phyloP scores from a whole-genome alignment of 257 asterid species.

The Solanum verrucosum region DNA sequence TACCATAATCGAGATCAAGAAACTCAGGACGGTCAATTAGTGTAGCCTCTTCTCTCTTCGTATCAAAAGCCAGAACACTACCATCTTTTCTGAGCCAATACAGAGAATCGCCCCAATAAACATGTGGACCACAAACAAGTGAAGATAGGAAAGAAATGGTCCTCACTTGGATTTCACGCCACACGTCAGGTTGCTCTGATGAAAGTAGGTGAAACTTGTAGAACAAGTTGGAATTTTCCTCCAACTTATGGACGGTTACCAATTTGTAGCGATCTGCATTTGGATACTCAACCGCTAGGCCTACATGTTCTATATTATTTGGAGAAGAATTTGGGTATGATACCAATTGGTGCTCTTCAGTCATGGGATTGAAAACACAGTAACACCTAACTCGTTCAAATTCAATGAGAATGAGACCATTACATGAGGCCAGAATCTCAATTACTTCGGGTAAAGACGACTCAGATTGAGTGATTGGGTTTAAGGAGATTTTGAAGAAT shows the following conservation, averaged over 20 bases:
- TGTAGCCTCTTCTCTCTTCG: background rate
- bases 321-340: background rate
- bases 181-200: background rate
- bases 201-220: background rate
- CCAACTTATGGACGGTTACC: background rate
- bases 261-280: background rate
- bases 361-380: background rate
- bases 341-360: background rate
- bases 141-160: background rate
- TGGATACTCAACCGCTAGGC: background rate
- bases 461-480: background rate
- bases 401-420: background rate
- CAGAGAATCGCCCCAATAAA: background rate
- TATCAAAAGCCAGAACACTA: background rate
- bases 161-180: background rate
- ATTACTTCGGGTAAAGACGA: background rate
- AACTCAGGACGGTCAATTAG: background rate
- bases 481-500: background rate
- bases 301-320: background rate
- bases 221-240: background rate
- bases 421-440: background rate
- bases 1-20: background rate
- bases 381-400: background rate
- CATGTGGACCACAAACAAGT: background rate
- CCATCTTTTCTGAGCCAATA: background rate